A percentile compares a stretch with the other conserved stretches of the same genome.
phyloP scores from a whole-genome alignment of 1,284 basidiomycete species.

The Sphaerobolus stellatus region DNA sequence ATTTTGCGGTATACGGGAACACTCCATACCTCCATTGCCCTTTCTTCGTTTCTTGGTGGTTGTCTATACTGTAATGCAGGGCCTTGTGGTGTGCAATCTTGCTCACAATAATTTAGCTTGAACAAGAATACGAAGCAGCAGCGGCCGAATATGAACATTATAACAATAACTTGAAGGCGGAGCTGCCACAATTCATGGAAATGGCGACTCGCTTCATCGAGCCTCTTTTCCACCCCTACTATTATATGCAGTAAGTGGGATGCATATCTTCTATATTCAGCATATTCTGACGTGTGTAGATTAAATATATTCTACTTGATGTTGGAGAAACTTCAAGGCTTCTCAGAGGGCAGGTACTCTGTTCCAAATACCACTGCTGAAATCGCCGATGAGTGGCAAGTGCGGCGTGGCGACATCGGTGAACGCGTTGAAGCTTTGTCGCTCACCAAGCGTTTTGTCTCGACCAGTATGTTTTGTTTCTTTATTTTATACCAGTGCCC shows the following conservation, averaged over 20 bases:
- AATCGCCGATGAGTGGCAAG: slow-evolving; percentile 78
- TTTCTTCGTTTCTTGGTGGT: slow-evolving; percentile 80
- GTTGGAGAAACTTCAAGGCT: slow-evolving; percentile 88
- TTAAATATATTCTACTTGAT: slow-evolving; percentile 93
- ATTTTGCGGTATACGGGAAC: neutral
- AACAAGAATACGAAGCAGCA: slow-evolving; percentile 96
- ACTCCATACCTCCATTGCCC: slow-evolving; percentile 63
- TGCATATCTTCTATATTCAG: neutral
- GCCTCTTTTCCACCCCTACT: slow-evolving; percentile 96
- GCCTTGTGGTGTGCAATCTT: no score
- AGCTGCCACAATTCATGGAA: slow-evolving; percentile 89
- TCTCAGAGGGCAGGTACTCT: slow-evolving; percentile 85
- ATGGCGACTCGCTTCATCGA: slow-evolving; percentile 90
- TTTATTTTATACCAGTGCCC: neutral
- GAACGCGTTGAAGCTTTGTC: slow-evolving; percentile 72
- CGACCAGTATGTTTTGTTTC: slow-evolving; percentile 69
- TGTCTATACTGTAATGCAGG: no score
- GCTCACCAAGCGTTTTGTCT: slow-evolving; percentile 79
- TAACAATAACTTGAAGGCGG: slow-evolving; percentile 89
- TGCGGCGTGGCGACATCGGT: slow-evolving; percentile 77
- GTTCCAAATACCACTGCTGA: slow-evolving; percentile 61
- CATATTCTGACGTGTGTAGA: slow-evolving; percentile 41
- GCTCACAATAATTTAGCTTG: no score
- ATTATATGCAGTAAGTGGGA: slow-evolving; percentile 93
- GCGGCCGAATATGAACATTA: slow-evolving; percentile 96